A percentile compares a stretch with the other conserved stretches of the same genome.
Evolutionary conservation across 179 eudicot species (phyloP).

Genomic region (Amaranthus tricolor): DNA sequence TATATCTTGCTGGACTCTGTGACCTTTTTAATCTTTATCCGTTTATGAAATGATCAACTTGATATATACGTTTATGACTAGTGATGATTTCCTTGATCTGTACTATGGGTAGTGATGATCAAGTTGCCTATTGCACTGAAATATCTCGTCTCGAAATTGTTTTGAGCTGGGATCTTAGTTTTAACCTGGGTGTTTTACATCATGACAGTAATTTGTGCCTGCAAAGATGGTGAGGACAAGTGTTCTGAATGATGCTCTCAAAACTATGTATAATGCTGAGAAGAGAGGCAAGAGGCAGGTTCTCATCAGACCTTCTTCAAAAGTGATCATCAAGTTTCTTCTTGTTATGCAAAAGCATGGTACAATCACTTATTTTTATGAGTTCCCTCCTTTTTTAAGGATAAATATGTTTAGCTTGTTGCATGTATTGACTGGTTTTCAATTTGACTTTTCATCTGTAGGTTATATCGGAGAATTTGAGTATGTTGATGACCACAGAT

Average conservation of each 20-base stretch:
- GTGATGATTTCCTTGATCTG: not conserved
- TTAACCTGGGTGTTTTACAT: not conserved
- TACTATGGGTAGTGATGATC: too few relatives aligned
- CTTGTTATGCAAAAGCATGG: conserved; percentile 72
- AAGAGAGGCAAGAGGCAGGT: conserved; percentile 73
- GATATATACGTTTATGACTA: not conserved
- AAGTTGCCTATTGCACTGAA: not conserved
- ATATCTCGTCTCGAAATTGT: too few relatives aligned
- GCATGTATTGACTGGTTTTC: not conserved
- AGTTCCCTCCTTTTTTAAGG: not conserved
- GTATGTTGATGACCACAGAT: conserved; percentile 65
- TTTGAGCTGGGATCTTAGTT: not conserved
- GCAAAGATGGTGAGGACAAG: conserved; percentile 59
- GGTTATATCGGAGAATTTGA: conserved; percentile 70
- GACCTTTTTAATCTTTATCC: not conserved
- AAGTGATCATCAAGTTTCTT: conserved; percentile 65
- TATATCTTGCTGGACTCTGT: not conserved
- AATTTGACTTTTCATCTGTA: not conserved
- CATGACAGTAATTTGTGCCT: conserved; percentile 9
- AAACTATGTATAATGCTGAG: conserved; percentile 71
- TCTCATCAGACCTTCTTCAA: conserved; percentile 68
- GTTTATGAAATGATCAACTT: not conserved
- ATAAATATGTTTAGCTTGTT: too few relatives aligned
- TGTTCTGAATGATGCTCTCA: conserved; percentile 61
- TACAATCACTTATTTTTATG: conserved; percentile 3